A percentile compares a stretch with the other conserved stretches of the same genome.
phyloP scores from a whole-genome alignment of 179 eudicot genomes.

The Silene coronaria region DNA sequence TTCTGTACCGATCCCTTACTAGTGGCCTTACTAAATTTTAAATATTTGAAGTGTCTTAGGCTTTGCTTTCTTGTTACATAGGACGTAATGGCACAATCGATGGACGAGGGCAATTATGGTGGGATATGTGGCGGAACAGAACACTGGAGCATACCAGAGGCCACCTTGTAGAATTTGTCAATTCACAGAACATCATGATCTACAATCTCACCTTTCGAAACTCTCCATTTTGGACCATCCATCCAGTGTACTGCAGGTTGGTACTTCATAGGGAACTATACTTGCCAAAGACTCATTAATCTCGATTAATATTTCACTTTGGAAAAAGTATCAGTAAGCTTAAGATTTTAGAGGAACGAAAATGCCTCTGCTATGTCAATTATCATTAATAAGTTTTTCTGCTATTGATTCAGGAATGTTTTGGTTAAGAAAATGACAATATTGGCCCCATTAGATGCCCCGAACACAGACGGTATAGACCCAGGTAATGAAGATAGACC shows the following conservation, averaged over 20 bases:
- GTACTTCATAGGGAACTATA: neutral
- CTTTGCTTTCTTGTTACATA: slow-evolving; percentile 24
- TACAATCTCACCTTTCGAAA: slow-evolving; percentile 85
- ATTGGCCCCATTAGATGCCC: slow-evolving; percentile 91
- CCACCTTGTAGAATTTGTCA: slow-evolving; percentile 75
- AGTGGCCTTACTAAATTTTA: neutral
- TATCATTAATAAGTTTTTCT: neutral
- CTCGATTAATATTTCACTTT: neutral
- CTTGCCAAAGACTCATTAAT: neutral
- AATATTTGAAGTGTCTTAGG: slow-evolving; percentile 9
- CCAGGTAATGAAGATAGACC: slow-evolving; percentile 47
- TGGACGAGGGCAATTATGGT: slow-evolving; percentile 95
- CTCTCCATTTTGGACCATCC: slow-evolving; percentile 97
- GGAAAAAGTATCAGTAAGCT: neutral
- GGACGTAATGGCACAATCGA: slow-evolving; percentile 87
- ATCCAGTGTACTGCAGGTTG: slow-evolving; percentile 97
- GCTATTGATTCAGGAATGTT: slow-evolving; percentile 53
- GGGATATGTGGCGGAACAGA: slow-evolving; percentile 99
- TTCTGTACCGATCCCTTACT: no score
- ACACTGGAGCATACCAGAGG: slow-evolving; percentile 90
- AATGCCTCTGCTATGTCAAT: neutral
- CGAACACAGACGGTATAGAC: slow-evolving; percentile 96
- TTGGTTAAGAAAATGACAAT: slow-evolving; percentile 82
- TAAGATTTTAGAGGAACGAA: neutral
- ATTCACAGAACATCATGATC: slow-evolving; percentile 73